Evolutionary conservation across 352 stramenopile genomes (phyloP), one percentile per base, ranked within the genome.

Genomic region (Poterioochromonas sp.): DNA sequence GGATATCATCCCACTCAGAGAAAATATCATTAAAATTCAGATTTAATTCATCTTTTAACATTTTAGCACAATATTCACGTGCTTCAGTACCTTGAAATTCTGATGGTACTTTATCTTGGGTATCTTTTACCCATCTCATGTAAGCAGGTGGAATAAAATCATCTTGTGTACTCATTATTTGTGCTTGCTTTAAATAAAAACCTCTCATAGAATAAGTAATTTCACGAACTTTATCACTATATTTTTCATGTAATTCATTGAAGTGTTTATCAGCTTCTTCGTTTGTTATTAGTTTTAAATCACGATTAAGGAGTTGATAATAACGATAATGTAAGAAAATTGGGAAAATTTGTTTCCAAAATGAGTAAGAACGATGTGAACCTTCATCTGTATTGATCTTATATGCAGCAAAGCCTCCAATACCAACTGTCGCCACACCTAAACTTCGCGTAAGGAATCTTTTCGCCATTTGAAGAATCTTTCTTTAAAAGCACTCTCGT

Each of bases 1-100:
- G 94, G 2, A 88, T 82, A 70, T 97, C 91, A 81, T 98, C 95
- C 82, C 98, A 97, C 71, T 90, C 85, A 15, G 20, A 39, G 15
- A 74, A 74, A 1, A 74, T 37, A 53, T 74, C 65, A 54, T 74
- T 8, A 54, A 74, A 74, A 26, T 74, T n/a, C 22, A 37, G 8
- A 26, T 37, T 37, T 74, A 58, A 54, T 54, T 74, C 65, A 54
- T 51, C 37, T 54, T 58, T 51, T 20, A 74, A 12, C 15, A 58
- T 39, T 15, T 74, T 15, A 26, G 65, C 20, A 35, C 34, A 20
- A 39, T 74, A 74, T 32, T 26, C n/a, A 54, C 41, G 51, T 35
- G 65, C 65, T 58, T 35, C 37, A 18, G 51, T 37, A 8, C 41
- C 65, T 37, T 15, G 0, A 54, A 58, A 74, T n/a, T 74, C 65